Base-by-base conservation (phyloP, 768 basidiomycete genomes). In the Pisolithus microcarpus region DNA sequence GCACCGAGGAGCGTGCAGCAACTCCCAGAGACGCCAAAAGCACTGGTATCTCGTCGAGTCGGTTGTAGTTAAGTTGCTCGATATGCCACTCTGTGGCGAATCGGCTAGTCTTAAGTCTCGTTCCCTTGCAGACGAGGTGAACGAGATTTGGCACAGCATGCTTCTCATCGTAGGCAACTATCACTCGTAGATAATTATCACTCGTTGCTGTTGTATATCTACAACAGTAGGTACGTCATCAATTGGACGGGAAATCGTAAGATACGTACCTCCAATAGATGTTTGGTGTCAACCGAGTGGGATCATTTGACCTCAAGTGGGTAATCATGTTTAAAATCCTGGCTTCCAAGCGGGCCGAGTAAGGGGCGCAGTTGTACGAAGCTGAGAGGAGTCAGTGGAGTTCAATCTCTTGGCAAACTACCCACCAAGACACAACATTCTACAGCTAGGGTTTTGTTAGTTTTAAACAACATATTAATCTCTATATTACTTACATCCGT, bases 371-470 rank as follows among this genome's bases (percentile, higher is more conserved):
- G 40, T 76, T 75, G 52, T 70, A 66, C 2, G 60, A 72, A 46
- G 72, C 70, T 71, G 21, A 39, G 7, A 28, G 23, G 39, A 42
- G 45, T n/a, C n/a, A 34, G 36, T 13, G 11, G 21, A 38, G 48
- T 18, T 13, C 30, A 13, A n/a, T 6, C 21, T 38, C 31, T 50
- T 31, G 16, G 30, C 16, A 43, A 37, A 38, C 13, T 6, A 71
- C 76, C 43, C 59, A 81, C 81, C 54, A 30, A 81, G 58, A 50
- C 73, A 75, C 7, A 81, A 55, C 8, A 70, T 67, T 53, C 71
- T 67, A 56, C 76, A 80, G 18, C 80, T 81, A 39, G 34, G 18
- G 30, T 48, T 42, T 5, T 34, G 13, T n/a, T 6, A 6, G 16
- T 31, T 24, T 40, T 4, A 16, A 57, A 51, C 45, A 4, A 23